Evolutionary conservation across 106 monocot species (phyloP), one percentile per base, ranked within the genome.

Genomic region (Allium sativum): DNA sequence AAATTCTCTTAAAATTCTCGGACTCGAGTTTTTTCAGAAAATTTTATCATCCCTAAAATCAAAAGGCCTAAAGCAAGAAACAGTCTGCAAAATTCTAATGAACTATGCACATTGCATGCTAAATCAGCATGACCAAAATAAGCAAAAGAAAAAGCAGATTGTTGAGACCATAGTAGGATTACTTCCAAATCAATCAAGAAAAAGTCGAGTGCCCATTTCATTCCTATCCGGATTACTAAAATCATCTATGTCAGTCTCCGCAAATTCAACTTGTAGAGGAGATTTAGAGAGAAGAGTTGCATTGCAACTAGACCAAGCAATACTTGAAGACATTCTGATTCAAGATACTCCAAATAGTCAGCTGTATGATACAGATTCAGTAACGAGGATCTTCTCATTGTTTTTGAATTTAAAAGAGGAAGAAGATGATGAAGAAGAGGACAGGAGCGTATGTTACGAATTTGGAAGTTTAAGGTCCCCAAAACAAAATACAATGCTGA

Each of bases 181-280:
- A 62, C 90, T 94, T 1, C 90, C 90, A 19, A 60, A 65, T 7
- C 85, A 75, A 45, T 93, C 93, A 13, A 82, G 82, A 22, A 84
- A 74, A 59, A 83, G 74, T 69, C 78, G 80, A 0, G 86, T 94
- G 50, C 82, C 85, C 8, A 77, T 86, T 48, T 57, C 75, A 0
- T 94, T 94, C 19, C 86, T 94, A 22, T 86, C 93, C 0, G 83
- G 89, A 1, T 76, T 94, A 3, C 74, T 94, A 53, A 94, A 94
- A 63, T 68, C 86, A 18, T 78, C 85, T 16, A 64, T 67, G 8
- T 45, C 64, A 60, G 72, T 59, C 22, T 73, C 82, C 0, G 76
- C 85, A 21, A 80, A 88, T 10, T 68, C 21, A 7, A 12, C n/a
- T 15, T 58, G 58, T 73, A 73, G 56, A 64, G 77, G 73, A 6